Evolutionary conservation across 768 basidiomycete species (phyloP).

Genomic region (Cubamyces sp.): DNA sequence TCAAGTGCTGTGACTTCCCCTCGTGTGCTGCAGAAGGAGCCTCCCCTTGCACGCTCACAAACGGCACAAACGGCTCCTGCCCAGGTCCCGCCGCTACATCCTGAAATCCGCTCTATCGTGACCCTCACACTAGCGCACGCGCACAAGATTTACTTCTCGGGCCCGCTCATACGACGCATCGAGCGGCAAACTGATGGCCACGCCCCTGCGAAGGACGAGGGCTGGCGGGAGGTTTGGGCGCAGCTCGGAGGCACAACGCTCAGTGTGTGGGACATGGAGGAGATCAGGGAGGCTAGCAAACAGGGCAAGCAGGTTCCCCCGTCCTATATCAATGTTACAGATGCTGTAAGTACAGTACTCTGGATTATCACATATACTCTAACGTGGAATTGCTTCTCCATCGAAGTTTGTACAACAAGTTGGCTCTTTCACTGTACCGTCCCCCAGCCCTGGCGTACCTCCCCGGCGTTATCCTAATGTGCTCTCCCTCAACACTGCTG

Average conservation of each 20-base stretch:
- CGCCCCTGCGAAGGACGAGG: conserved; percentile 69
- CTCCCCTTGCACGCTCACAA: conserved; percentile 10
- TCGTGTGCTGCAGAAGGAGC: conserved; percentile 19
- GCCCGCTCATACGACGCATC: conserved; percentile 74
- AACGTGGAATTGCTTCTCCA: neutral
- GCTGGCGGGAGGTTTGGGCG: conserved; percentile 87
- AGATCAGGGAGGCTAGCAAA: conserved; percentile 82
- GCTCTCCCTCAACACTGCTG: conserved; percentile 92
- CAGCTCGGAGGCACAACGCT: conserved; percentile 89
- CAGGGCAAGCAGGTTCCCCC: conserved; percentile 85
- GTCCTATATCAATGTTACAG: conserved; percentile 84
- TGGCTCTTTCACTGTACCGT: conserved; percentile 70
- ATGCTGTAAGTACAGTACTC: conserved; percentile 64
- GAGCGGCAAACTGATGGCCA: conserved; percentile 82
- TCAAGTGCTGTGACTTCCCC: conserved; percentile 3
- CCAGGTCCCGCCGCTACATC: conserved; percentile 52
- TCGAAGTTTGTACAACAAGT: conserved; percentile 77
- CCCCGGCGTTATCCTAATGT: conserved; percentile 72
- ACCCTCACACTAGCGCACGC: conserved; percentile 74
- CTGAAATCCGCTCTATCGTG: conserved; percentile 82
- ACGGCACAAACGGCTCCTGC: conserved; percentile 13
- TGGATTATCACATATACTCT: neutral
- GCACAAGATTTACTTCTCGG: conserved; percentile 87
- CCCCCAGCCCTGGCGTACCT: conserved; percentile 48
- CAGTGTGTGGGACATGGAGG: conserved; percentile 90